Evolutionary conservation across 169 alveolate genomes (phyloP).

Genomic region (Plasmodium knowlesi): DNA sequence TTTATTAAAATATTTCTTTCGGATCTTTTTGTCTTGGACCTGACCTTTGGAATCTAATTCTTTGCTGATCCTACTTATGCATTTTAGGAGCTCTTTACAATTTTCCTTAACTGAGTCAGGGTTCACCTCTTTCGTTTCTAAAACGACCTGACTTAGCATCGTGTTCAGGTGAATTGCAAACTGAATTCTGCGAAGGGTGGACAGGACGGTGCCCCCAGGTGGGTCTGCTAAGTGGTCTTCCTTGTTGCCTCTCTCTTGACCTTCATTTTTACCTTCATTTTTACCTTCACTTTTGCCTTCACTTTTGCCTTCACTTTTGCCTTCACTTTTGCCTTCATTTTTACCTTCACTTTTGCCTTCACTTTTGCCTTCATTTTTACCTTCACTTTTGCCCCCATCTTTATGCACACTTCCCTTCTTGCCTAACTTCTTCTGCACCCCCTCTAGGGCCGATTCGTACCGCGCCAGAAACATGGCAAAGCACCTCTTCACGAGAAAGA

Average conservation of each 20-base stretch:
- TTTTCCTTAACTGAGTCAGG: conserved; percentile 8
- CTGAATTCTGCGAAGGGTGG: conserved; percentile 26
- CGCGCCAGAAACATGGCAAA: conserved; percentile 1
- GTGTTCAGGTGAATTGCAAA: conserved; percentile 19
- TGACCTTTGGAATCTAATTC: background rate
- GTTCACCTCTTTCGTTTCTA: conserved; percentile 7
- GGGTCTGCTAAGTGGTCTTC: background rate
- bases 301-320: background rate
- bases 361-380: background rate
- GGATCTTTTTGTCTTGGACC: background rate
- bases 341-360: background rate
- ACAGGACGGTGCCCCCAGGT: background rate
- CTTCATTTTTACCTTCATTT: background rate
- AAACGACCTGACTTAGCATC: conserved; percentile 12
- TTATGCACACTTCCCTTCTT: background rate
- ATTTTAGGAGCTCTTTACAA: conserved; percentile 28
- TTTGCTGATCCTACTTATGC: conserved; percentile 13
- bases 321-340: background rate
- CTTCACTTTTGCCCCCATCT: background rate
- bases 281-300: background rate
- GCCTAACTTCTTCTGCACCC: background rate
- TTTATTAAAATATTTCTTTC: conserved; percentile 45
- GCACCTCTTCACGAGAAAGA: conserved; percentile 42
- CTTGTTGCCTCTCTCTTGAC: background rate
- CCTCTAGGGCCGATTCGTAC: conserved; percentile 1